These are phyloP conservation scores for Cytospora piceae DNA, from an alignment of 2,329 filamentous ascomycete species.

Conservation along the genomic window DNA sequence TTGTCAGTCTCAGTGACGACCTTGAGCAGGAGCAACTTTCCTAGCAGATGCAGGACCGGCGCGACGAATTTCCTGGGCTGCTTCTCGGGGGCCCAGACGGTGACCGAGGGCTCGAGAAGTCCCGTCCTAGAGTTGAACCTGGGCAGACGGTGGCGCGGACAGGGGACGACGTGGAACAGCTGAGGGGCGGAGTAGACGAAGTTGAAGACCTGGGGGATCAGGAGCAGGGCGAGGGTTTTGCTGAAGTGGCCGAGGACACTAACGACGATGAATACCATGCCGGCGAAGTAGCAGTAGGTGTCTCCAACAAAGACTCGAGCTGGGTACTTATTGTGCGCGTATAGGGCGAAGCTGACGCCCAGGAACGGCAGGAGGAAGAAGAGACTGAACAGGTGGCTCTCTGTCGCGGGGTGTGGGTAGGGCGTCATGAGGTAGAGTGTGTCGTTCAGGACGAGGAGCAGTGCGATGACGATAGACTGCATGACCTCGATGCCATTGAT, in stretches of 20 bases:
- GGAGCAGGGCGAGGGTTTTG: slow-evolving; percentile 89
- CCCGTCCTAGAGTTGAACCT: slow-evolving; percentile 85
- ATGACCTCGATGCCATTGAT: slow-evolving; percentile 97
- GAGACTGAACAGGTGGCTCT: slow-evolving; percentile 93
- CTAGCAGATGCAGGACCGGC: slow-evolving; percentile 68
- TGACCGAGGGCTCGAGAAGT: slow-evolving; percentile 83
- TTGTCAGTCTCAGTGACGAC: slow-evolving; percentile 65
- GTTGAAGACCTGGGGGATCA: slow-evolving; percentile 95
- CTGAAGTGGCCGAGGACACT: slow-evolving; percentile 97
- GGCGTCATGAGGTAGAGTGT: slow-evolving; percentile 80
- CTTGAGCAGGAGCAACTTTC: slow-evolving; percentile 68
- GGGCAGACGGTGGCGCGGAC: slow-evolving; percentile 89
- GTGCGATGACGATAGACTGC: slow-evolving; percentile 88
- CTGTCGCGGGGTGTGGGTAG: slow-evolving; percentile 89
- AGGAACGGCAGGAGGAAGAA: slow-evolving; percentile 95
- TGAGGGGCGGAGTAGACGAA: slow-evolving; percentile 93
- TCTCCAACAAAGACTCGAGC: slow-evolving; percentile 95
- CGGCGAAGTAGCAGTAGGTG: slow-evolving; percentile 99
- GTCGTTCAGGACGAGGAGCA: slow-evolving; percentile 85
- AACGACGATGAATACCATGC: slow-evolving; percentile 98
- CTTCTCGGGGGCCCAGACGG: slow-evolving; percentile 68
- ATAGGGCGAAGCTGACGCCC: slow-evolving; percentile 84
- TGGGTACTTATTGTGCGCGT: slow-evolving; percentile 94
- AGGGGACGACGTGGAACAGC: slow-evolving; percentile 86
- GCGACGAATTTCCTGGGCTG: slow-evolving; percentile 71